These are phyloP conservation scores for Monosporozyma siamensis DNA, from an alignment of 805 yeast species.

Conservation along the genomic window DNA sequence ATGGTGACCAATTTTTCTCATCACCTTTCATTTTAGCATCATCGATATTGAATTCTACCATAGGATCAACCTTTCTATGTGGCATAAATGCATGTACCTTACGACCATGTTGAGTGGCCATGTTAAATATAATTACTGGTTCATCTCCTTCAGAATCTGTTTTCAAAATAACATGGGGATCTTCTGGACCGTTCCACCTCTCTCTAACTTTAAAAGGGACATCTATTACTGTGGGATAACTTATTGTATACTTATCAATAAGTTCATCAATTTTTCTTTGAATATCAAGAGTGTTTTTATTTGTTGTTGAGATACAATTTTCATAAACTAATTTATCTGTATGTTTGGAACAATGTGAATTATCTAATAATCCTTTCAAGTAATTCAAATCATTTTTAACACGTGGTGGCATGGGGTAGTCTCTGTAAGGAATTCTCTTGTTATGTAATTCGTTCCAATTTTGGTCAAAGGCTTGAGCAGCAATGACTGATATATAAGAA, in stretches of 20 bases:
- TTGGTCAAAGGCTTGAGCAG: conserved; percentile 38
- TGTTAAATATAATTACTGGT: conserved; percentile 13
- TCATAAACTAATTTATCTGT: conserved; percentile 9
- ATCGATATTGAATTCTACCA: conserved; percentile 1
- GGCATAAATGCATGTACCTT: conserved; percentile 11
- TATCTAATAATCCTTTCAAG: conserved; percentile 14
- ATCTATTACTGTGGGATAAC: conserved; percentile 11
- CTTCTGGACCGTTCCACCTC: conserved; percentile 13
- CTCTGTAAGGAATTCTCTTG: conserved; percentile 29
- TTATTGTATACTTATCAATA: conserved; percentile 8
- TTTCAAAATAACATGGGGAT: conserved; percentile 10
- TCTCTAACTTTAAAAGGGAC: conserved; percentile 8
- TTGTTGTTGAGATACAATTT: conserved; percentile 14
- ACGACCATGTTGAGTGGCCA: conserved; percentile 6
- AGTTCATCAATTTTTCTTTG: conserved; percentile 6
- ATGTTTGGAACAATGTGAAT: conserved; percentile 12
- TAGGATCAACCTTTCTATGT: conserved; percentile 11
- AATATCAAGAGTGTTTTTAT: conserved; percentile 12
- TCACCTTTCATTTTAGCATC: conserved; percentile 5
- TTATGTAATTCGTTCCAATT: conserved; percentile 39
- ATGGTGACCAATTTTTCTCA: conserved; percentile 15
- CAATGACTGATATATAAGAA: conserved; percentile 32
- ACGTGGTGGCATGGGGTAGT: conserved; percentile 20
- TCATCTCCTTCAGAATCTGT: conserved; percentile 7
- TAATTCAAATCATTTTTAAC: conserved; percentile 23